Conservation (phyloP, 352 stramenopile species). For the Phytophthora boehmeriae region DNA sequence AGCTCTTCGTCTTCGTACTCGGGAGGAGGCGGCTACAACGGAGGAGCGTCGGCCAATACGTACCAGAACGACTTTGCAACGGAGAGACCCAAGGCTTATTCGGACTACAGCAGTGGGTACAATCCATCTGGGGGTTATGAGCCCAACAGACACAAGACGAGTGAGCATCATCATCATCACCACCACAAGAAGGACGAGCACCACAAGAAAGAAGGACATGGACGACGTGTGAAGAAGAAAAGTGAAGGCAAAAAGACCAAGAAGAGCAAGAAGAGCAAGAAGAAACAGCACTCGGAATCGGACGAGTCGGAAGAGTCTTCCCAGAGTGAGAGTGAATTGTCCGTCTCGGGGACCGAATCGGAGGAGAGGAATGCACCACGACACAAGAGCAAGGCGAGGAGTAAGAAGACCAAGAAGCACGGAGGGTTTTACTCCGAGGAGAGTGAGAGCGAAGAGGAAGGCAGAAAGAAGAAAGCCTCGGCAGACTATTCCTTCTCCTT, state of each 20-base stretch:
- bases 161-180: slow-evolving; percentile 12
- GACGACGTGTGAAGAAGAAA: slow-evolving; percentile 50
- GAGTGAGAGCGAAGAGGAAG: slow-evolving; percentile 37
- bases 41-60: slow-evolving; percentile 22
- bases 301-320: slow-evolving; percentile 17
- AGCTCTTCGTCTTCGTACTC: slow-evolving; percentile 44
- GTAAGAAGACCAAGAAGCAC: slow-evolving; percentile 40
- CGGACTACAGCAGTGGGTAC: slow-evolving; percentile 33
- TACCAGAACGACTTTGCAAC: slow-evolving; percentile 83
- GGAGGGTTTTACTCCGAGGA: slow-evolving; percentile 41
- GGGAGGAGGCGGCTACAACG: slow-evolving; percentile 22
- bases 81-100: slow-evolving; percentile 61
- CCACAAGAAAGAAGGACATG: slow-evolving; percentile 27
- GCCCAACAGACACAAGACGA: neutral
- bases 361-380: slow-evolving; percentile 24
- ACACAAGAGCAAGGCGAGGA: slow-evolving; percentile 38
- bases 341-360: slow-evolving; percentile 33
- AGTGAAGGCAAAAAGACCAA: slow-evolving; percentile 41
- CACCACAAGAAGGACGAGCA: slow-evolving; percentile 30
- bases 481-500: slow-evolving; percentile 55
- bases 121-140: slow-evolving; percentile 6
- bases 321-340: slow-evolving; percentile 22
- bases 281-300: slow-evolving; percentile 22
- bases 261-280: slow-evolving; percentile 31
- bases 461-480: slow-evolving; percentile 28